Evolutionary conservation across 2,329 filamentous ascomycete genomes (phyloP).

Genomic region (Xylariaceae sp.): DNA sequence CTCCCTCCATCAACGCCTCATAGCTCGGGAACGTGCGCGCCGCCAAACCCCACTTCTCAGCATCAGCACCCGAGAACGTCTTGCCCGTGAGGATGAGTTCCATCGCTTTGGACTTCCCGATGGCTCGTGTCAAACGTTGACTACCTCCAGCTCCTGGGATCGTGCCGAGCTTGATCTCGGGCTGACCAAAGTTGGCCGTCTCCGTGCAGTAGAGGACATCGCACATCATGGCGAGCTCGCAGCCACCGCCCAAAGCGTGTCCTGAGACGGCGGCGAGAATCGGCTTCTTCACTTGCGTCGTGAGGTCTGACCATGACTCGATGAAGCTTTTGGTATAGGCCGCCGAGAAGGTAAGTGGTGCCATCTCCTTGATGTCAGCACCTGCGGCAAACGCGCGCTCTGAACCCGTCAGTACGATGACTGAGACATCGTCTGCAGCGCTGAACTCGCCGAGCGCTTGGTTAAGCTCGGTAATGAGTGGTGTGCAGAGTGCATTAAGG

Average conservation of each 20-base stretch:
- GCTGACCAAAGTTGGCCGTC: constrained; percentile 87
- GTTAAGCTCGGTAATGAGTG: constrained; percentile 88
- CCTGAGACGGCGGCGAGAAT: constrained; percentile 92
- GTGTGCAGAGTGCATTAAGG: constrained; percentile 87
- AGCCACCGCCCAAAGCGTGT: constrained; percentile 90
- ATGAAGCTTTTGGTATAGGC: constrained; percentile 93
- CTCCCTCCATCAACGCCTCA: constrained; percentile 76
- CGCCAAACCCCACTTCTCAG: constrained; percentile 85
- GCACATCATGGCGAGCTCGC: constrained; percentile 96
- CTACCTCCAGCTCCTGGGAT: constrained; percentile 90
- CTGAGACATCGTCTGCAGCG: constrained; percentile 62
- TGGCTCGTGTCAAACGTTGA: constrained; percentile 77
- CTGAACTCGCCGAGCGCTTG: constrained; percentile 69
- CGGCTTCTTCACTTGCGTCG: constrained; percentile 83
- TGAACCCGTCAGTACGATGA: constrained; percentile 83
- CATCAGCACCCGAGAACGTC: constrained; percentile 78
- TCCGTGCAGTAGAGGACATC: constrained; percentile 90
- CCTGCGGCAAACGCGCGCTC: constrained; percentile 90
- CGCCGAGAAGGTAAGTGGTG: constrained; percentile 78
- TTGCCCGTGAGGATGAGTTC: constrained; percentile 84
- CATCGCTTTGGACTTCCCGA: constrained; percentile 86
- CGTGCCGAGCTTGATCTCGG: constrained; percentile 91
- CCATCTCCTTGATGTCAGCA: constrained; percentile 99
- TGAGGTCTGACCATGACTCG: constrained; percentile 85
- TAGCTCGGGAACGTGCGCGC: constrained; percentile 75